Evolutionary conservation across 225 moss, liverwort and hornwort species (phyloP), one percentile per base, ranked within the genome.

Genomic region (Antitrichia curtipendula): DNA sequence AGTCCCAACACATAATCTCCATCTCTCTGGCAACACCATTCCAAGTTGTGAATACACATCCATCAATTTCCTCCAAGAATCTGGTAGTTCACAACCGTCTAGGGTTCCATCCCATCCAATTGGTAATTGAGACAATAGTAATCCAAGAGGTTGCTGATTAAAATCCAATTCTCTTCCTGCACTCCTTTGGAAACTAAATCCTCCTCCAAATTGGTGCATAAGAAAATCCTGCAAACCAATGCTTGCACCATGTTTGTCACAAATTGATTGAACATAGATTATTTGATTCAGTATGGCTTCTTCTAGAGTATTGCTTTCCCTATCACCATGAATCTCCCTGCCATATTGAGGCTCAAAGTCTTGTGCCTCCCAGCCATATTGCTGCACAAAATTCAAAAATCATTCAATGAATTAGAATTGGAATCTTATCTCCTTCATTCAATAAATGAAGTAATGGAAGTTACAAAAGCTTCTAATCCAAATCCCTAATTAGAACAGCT

Each of bases 71-170:
- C 1, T 9, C 29, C 17, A 45, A 72, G 10, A 29, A 29, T 28
- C 1, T 16, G 45, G 45, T 6, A 72, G 29, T 29, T 0, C 45
- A 29, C 3, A 72, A 0, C 9, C 3, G 0, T 72, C 3, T 28
- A 72, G 6, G 3, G 9, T 45, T 72, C 28, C 71, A 72, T 45
- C 9, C 72, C 29, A 72, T 45, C 45, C 2, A 6, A 2, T 0
- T 28, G 16, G 16, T 72, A 72, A 6, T 72, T 45, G 28, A 45
- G 28, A 72, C 72, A 72, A 28, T 1, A 71, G 16, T 71, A 45
- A 71, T 71, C 27, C 28, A 0, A 43, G 1, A 9, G 43, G 5
- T 71, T 71, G 43, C 1, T 71, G 15, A 3, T 43, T 71, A 41
- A 43, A 71, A 43, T 71, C 27, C 9, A 43, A 71, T 27, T 71